These are phyloP conservation scores for Coemansia sp. DNA, from an alignment of 192 early-diverging fungal genomes.

Conservation along the genomic window DNA sequence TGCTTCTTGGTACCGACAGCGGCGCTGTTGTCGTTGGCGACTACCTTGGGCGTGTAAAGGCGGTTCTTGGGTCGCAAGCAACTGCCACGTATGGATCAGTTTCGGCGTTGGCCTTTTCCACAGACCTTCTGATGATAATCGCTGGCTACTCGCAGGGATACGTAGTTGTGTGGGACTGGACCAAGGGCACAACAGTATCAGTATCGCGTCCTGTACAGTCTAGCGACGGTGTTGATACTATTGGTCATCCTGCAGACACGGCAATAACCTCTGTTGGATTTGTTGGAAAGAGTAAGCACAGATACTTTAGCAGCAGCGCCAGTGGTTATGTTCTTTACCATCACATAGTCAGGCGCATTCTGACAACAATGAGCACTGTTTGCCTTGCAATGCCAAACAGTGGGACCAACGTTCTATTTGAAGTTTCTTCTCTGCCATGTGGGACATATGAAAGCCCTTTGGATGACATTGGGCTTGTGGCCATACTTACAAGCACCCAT, in stretches of 20 bases:
- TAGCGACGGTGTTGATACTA: slow-evolving; percentile 24
- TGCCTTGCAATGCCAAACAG: slow-evolving; percentile 10
- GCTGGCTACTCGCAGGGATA: slow-evolving; percentile 44
- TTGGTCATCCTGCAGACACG: slow-evolving; percentile 31
- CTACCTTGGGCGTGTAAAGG: slow-evolving; percentile 46
- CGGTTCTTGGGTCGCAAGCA: slow-evolving; percentile 17
- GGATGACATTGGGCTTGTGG: slow-evolving; percentile 49
- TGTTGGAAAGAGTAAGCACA: slow-evolving; percentile 47
- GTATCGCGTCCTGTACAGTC: slow-evolving; percentile 39
- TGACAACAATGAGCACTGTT: slow-evolving; percentile 48
- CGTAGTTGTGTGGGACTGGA: slow-evolving; percentile 54
- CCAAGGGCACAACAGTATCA: slow-evolving; percentile 29
- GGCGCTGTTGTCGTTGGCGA: slow-evolving; percentile 35
- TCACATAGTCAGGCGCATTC: slow-evolving; percentile 46
- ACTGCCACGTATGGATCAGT: slow-evolving; percentile 34
- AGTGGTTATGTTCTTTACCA: slow-evolving; percentile 46
- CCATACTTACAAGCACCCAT: slow-evolving; percentile 31
- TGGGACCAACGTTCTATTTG: slow-evolving; percentile 24
- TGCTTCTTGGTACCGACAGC: slow-evolving; percentile 42
- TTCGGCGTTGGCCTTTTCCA: slow-evolving; percentile 44
- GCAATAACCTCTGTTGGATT: slow-evolving; percentile 43
- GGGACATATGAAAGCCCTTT: slow-evolving; percentile 24
- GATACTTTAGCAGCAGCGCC: slow-evolving; percentile 48
- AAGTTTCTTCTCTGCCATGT: slow-evolving; percentile 27
- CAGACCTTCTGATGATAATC: slow-evolving; percentile 31